phyloP scores from a whole-genome alignment of 176 grass and related monocot genomes.

The Cymbopogon citratus region DNA sequence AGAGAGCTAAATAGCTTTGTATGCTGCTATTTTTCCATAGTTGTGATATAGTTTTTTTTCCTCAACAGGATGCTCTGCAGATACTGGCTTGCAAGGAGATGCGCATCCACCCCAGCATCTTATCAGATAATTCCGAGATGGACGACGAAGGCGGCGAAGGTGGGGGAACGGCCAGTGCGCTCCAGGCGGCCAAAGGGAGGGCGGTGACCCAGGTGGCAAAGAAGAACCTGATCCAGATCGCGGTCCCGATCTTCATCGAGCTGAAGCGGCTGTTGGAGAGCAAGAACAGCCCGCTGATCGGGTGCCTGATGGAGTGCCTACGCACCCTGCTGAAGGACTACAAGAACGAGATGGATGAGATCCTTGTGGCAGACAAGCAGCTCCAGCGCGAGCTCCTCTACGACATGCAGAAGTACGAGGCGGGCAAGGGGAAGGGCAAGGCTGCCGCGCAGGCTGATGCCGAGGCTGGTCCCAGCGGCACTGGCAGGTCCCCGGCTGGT shows the following conservation, averaged over 20 bases:
- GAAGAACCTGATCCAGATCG: constrained; percentile 92
- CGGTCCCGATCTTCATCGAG: constrained; percentile 86
- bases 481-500: constrained; percentile 16
- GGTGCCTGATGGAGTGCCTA: constrained; percentile 88
- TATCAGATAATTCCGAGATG: constrained; percentile 52
- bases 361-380: constrained; percentile 85
- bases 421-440: constrained; percentile 51
- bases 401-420: constrained; percentile 76
- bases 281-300: constrained; percentile 75
- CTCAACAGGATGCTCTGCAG: constrained; percentile 73
- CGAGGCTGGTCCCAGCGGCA: constrained; percentile 14
- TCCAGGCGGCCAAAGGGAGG: constrained; percentile 57
- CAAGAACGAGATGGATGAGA: constrained; percentile 94
- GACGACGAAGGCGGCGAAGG: constrained; percentile 55
- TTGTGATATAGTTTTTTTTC: background rate
- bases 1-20: background rate
- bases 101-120: constrained; percentile 77
- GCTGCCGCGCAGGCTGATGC: background rate
- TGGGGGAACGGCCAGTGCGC: constrained; percentile 14
- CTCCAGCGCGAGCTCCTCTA: constrained; percentile 90
- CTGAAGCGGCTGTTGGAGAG: constrained; percentile 79
- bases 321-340: constrained; percentile 76
- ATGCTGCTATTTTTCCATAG: background rate
- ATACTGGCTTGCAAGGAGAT: constrained; percentile 95
- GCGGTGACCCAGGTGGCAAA: constrained; percentile 90